Evolutionary conservation across 768 basidiomycete species (phyloP), one percentile per base, ranked within the genome.

Genomic region (Butyriboletus loyo): DNA sequence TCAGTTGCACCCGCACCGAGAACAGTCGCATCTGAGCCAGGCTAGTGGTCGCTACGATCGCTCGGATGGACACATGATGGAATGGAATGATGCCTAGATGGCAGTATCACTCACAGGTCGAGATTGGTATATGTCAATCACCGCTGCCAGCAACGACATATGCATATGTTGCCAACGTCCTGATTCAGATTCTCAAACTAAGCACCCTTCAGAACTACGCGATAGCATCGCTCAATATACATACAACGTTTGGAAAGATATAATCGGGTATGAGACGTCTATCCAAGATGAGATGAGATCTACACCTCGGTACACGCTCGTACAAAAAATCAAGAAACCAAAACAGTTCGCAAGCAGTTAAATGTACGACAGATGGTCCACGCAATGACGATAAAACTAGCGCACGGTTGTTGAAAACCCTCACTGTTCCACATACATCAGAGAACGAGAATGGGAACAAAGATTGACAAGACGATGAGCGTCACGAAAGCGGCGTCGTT

Each of bases 321-420:
- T 13, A 43, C n/a, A 35, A 31, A 25, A 32, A 57, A 57, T 19
- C 36, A 17, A 37, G 4, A 40, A 24, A 24, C 10, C 11, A 28
- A 22, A 5, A 3, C 2, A 42, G 22, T 19, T 34, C 9, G 17
- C 22, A 30, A 7, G 46, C 61, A 46, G 62, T 63, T 63, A 62
- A 63, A 56, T 52, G 56, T 27, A 50, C 9, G 41, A 38, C 38
- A 22, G 25, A 39, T 3, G 1, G 8, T 38, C 17, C 21, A 36
- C 17, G 8, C 4, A 8, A 45, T 13, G 34, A 6, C 3, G 21
- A 45, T 30, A 17, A 5, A 40, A 11, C 15, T 4, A 39, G 49
- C 19, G 10, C 1, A 21, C 7, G 51, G 57, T 62, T 62, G 63
- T 65, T 65, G 63, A 65, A 22, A 65, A 57, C 63, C 50, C 9